Evolutionary conservation across 2,329 filamentous ascomycete species (phyloP).

Genomic region (Thermothelomyces thermophilus): DNA sequence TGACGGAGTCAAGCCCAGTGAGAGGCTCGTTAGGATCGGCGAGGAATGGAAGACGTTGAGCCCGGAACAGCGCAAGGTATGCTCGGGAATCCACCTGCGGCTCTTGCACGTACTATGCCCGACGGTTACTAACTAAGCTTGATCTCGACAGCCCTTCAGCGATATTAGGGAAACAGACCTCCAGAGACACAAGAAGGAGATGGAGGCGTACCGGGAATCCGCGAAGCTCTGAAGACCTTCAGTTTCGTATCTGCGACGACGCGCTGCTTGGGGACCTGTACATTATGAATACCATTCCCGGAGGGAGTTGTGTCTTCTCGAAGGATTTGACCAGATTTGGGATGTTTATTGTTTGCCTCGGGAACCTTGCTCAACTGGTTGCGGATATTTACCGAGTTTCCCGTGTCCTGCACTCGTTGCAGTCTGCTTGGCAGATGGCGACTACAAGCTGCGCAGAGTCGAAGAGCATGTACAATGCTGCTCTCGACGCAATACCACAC

Average conservation of each 20-base stretch:
- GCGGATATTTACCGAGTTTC: too few species aligned
- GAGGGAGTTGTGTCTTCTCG: not conserved
- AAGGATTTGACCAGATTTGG: not conserved
- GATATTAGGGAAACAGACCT: not conserved
- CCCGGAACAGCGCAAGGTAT: conserved; percentile 37
- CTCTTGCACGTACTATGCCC: not conserved
- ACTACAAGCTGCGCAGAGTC: too few species aligned
- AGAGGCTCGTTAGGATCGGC: conserved; percentile 25
- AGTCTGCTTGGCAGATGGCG: too few species aligned
- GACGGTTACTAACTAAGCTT: not conserved
- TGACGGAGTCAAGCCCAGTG: conserved; percentile 10
- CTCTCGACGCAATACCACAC: too few species aligned
- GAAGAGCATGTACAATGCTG: too few species aligned
- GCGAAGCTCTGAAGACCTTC: not conserved
- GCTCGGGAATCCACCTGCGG: conserved; percentile 1
- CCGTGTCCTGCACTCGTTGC: too few species aligned
- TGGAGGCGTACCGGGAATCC: not conserved
- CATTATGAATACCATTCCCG: not conserved
- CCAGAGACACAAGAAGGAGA: conserved; percentile 6
- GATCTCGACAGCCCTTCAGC: conserved; percentile 12
- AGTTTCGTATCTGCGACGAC: not conserved
- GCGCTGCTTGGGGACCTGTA: not conserved
- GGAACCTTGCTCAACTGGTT: too few species aligned
- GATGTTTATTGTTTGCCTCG: not conserved
- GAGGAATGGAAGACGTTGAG: conserved; percentile 40